Percentiles rank a stretch among this genome's conserved stretches.
These are phyloP conservation scores for Crucihimalaya himalaica DNA, from an alignment of 345 rosid species.

Conservation along the genomic window DNA sequence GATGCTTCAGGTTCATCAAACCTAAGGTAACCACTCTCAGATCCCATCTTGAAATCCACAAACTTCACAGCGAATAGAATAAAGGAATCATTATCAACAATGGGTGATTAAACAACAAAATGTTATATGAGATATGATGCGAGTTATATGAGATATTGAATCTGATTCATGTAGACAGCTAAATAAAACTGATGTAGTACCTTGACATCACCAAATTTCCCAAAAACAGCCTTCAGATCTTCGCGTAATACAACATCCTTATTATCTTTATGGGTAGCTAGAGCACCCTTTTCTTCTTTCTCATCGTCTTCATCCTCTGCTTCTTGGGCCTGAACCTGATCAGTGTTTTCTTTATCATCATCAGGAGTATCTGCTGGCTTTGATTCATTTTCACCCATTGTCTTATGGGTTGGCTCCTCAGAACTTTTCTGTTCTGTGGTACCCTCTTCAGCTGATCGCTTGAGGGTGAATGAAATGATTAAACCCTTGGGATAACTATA, in stretches of 20 bases:
- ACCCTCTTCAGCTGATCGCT: constrained; percentile 48
- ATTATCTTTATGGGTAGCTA: constrained; percentile 53
- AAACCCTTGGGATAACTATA: constrained; percentile 85
- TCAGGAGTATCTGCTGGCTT: constrained; percentile 45
- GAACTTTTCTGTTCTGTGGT: constrained; percentile 42
- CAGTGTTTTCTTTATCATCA: constrained; percentile 41
- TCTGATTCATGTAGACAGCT: neutral
- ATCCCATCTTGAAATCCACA: constrained; percentile 90
- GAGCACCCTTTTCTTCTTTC: constrained; percentile 49
- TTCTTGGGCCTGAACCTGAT: constrained; percentile 46
- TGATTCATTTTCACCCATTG: constrained; percentile 34
- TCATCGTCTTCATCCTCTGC: constrained; percentile 46
- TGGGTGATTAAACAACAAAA: neutral
- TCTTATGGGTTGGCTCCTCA: constrained; percentile 41
- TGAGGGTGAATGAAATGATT: constrained; percentile 77
- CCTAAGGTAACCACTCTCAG: constrained; percentile 69
- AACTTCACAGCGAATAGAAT: constrained; percentile 46
- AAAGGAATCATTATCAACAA: neutral
- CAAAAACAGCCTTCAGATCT: constrained; percentile 77
- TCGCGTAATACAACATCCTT: constrained; percentile 82
- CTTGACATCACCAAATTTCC: constrained; percentile 82
- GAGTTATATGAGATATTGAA: neutral
- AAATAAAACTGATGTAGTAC: constrained; percentile 41
- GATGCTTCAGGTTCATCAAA: constrained; percentile 88
- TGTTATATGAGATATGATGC: neutral